Percentiles rank a stretch among this genome's conserved stretches.
phyloP scores from a whole-genome alignment of 805 yeast genomes.

The Ascoidea tarda region DNA sequence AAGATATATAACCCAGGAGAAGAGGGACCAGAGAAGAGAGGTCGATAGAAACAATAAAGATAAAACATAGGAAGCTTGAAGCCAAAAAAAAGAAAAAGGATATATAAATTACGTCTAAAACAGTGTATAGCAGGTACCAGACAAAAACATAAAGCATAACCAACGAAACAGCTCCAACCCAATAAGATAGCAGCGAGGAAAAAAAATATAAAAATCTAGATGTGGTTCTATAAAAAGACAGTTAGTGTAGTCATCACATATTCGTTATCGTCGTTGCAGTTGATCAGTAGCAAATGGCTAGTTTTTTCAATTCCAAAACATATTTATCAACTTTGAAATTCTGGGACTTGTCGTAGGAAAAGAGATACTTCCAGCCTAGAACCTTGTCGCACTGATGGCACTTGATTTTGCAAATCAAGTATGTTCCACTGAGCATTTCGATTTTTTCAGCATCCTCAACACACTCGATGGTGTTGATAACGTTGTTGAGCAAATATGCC shows the following conservation, averaged over 20 bases:
- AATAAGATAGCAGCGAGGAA: too few relatives aligned
- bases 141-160: too few relatives aligned
- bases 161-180: too few relatives aligned
- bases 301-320: conserved; percentile 29
- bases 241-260: too few relatives aligned
- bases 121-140: too few relatives aligned
- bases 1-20: background rate
- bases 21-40: background rate
- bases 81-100: too few relatives aligned
- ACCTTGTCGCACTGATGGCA: conserved; percentile 40
- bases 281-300: background rate
- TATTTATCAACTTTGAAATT: conserved; percentile 48
- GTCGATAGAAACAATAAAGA: background rate
- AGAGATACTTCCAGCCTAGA: conserved; percentile 53
- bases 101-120: too few relatives aligned
- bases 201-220: too few relatives aligned
- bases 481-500: conserved; percentile 33
- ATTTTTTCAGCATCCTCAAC: conserved; percentile 22
- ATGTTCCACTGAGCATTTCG: conserved; percentile 46
- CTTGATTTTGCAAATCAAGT: conserved; percentile 37
- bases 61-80: too few relatives aligned
- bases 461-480: conserved; percentile 10
- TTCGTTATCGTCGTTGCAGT: too few relatives aligned
- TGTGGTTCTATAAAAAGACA: too few relatives aligned
- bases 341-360: conserved; percentile 29